A percentile compares a stretch with the other conserved stretches of the same genome.
phyloP scores from a whole-genome alignment of 208 protist species.

The Leishmania aethiopica region DNA sequence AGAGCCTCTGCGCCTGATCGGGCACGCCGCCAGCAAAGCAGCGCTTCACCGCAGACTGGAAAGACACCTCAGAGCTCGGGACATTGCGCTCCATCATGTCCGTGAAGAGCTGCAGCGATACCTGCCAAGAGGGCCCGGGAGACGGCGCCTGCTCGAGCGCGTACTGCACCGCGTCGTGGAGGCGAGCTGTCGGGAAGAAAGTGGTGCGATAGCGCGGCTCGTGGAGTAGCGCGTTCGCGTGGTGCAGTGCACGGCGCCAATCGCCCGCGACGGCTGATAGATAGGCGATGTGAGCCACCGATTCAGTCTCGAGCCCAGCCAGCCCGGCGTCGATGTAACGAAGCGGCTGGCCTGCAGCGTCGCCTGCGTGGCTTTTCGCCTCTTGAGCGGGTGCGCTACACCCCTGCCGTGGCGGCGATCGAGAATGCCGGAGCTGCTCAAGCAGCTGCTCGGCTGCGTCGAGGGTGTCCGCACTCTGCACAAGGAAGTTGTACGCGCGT shows the following conservation, averaged over 20 bases:
- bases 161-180: constrained; percentile 87
- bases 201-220: constrained; percentile 35
- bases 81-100: constrained; percentile 64
- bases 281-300: constrained; percentile 49
- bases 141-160: constrained; percentile 61
- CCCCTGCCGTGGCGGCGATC: not conserved
- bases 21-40: constrained; percentile 68
- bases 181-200: constrained; percentile 71
- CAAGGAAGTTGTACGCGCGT: constrained; percentile 48
- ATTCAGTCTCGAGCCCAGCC: constrained; percentile 59
- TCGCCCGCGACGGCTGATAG: constrained; percentile 57
- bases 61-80: constrained; percentile 71
- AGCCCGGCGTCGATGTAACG: constrained; percentile 3
- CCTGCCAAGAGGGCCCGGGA: constrained; percentile 53
- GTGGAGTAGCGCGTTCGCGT: constrained; percentile 51
- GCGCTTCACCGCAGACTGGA: constrained; percentile 70
- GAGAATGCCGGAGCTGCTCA: constrained; percentile 11
- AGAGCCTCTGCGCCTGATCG: constrained; percentile 58
- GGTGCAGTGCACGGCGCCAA: constrained; percentile 59
- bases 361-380: not conserved
- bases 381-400: not conserved
- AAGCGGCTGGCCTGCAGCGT: not conserved
- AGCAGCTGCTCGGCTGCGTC: constrained; percentile 29
- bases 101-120: constrained; percentile 64
- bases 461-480: constrained; percentile 40